Conservation (phyloP, 306 rosid genomes). For the Rosa multiflora region DNA sequence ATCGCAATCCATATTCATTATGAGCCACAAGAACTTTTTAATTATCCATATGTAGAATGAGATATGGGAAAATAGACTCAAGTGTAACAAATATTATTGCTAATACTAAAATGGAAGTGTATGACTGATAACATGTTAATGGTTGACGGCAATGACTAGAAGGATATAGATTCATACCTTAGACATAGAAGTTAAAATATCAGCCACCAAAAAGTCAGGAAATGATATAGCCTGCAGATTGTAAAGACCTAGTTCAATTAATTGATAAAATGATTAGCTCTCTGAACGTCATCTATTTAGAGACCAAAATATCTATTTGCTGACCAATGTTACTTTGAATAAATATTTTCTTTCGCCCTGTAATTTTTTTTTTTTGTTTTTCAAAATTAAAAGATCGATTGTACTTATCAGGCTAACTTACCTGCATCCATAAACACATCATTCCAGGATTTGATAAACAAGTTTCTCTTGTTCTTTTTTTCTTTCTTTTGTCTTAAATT, state of each 20-base stretch:
- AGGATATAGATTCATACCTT: conserved; percentile 54
- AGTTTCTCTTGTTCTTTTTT: neutral
- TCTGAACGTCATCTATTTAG: neutral
- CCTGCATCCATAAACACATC: neutral
- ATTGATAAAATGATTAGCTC: neutral
- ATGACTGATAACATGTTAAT: neutral
- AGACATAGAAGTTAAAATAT: conserved; percentile 85
- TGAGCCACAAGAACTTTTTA: neutral
- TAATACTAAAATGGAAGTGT: neutral
- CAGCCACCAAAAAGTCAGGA: conserved; percentile 83
- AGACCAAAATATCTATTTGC: neutral
- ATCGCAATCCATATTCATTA: neutral
- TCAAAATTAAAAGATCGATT: neutral
- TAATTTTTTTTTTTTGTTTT: too few relatives aligned
- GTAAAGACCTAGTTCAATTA: neutral
- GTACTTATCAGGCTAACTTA: neutral
- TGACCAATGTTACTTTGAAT: neutral
- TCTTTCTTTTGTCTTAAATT: neutral
- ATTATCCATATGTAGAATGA: neutral
- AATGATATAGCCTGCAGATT: conserved; percentile 78
- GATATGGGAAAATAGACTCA: conserved; percentile 4
- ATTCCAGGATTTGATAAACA: neutral
- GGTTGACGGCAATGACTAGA: conserved; percentile 19
- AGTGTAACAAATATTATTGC: neutral
- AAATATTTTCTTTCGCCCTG: neutral